Evolutionary conservation across 1,284 basidiomycete species (phyloP).

Genomic region (Pseudozyma sp.): DNA sequence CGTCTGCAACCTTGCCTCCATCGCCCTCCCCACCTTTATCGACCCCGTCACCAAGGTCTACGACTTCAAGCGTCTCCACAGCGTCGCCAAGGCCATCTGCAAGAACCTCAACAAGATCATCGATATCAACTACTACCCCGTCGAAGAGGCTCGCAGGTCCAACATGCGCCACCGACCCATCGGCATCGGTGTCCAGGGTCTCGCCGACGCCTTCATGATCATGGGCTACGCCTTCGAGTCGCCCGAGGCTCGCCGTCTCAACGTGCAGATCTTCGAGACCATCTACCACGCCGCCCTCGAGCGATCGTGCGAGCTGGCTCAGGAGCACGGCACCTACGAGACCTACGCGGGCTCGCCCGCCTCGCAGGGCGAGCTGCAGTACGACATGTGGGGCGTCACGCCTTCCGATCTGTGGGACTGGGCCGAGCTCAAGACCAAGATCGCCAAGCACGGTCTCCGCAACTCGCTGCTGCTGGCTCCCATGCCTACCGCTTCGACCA

Average conservation of each 20-base stretch:
- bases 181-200: constrained; percentile 96
- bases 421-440: constrained; percentile 86
- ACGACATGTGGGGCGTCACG: constrained; percentile 92
- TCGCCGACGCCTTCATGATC: constrained; percentile 98
- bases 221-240: constrained; percentile 96
- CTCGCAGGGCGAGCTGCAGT: constrained; percentile 88
- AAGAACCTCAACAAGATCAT: constrained; percentile 93
- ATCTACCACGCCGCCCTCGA: constrained; percentile 97
- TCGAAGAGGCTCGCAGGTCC: constrained; percentile 87
- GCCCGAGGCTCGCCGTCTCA: constrained; percentile 84
- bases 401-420: constrained; percentile 97
- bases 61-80: constrained; percentile 95
- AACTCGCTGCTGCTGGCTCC: constrained; percentile 96
- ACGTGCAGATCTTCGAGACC: constrained; percentile 97
- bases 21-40: constrained; percentile 82
- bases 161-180: constrained; percentile 99
- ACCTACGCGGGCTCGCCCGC: constrained; percentile 93
- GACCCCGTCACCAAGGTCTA: constrained; percentile 69
- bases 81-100: constrained; percentile 79
- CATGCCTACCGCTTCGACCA: constrained; percentile 99
- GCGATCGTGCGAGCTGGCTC: constrained; percentile 89
- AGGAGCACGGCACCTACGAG: constrained; percentile 84
- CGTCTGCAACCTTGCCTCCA: constrained; percentile 97
- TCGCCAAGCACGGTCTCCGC: constrained; percentile 85
- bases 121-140: constrained; percentile 91